phyloP scores from a whole-genome alignment of 805 yeast genomes.

The Ogataea allantospora region DNA sequence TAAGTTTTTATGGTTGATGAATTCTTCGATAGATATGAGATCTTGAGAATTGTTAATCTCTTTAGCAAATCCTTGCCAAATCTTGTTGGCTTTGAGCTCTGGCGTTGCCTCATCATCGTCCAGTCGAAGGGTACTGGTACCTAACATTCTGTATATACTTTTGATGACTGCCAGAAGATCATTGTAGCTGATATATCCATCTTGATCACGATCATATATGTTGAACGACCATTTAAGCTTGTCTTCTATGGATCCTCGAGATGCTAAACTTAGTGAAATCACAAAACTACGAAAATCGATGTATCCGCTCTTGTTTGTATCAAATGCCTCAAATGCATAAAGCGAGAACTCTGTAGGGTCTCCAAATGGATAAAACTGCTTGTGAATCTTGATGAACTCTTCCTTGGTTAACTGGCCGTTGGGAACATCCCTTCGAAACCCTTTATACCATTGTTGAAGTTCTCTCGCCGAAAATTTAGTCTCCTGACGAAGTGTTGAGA shows the following conservation, averaged over 20 bases:
- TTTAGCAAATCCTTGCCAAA: slow-evolving; percentile 47
- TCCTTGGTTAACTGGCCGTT: slow-evolving; percentile 81
- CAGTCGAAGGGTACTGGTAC: slow-evolving; percentile 77
- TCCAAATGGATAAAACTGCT: slow-evolving; percentile 97
- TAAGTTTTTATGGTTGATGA: slow-evolving; percentile 72
- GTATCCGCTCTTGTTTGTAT: slow-evolving; percentile 71
- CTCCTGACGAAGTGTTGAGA: slow-evolving; percentile 73
- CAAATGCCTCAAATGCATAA: slow-evolving; percentile 86
- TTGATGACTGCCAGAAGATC: slow-evolving; percentile 79
- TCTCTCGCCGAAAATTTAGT: slow-evolving; percentile 93
- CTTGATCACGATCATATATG: slow-evolving; percentile 78
- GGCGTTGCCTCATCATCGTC: slow-evolving; percentile 92
- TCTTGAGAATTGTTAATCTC: slow-evolving; percentile 69
- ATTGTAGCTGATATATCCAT: slow-evolving; percentile 70
- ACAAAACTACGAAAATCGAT: slow-evolving; percentile 93
- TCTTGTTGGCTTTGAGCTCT: slow-evolving; percentile 77
- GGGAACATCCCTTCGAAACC: slow-evolving; percentile 92
- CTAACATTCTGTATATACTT: slow-evolving; percentile 93
- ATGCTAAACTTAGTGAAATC: slow-evolving; percentile 78
- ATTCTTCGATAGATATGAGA: slow-evolving; percentile 77
- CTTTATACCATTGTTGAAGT: slow-evolving; percentile 97
- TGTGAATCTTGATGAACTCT: slow-evolving; percentile 88
- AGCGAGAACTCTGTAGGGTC: slow-evolving; percentile 91
- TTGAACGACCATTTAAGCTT: slow-evolving; percentile 88
- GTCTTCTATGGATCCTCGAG: slow-evolving; percentile 82